Percentiles rank a stretch among this genome's conserved stretches.
Evolutionary conservation across 169 alveolate species (phyloP).

Genomic region (Plasmodium inui): DNA sequence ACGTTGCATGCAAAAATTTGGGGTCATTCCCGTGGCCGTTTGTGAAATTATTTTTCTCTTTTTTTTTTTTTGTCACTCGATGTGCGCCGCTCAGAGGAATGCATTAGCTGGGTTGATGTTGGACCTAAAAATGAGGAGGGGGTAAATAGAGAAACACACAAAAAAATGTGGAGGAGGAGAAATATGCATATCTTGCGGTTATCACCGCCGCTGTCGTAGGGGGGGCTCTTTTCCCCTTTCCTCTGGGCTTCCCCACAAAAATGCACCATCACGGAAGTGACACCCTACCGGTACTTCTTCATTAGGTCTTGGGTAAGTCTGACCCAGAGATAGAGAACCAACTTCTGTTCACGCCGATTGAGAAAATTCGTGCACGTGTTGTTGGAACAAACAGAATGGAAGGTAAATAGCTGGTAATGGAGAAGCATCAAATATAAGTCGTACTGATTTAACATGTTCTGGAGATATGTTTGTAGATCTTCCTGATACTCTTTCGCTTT

Average conservation of each 20-base stretch:
- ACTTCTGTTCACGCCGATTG: slow-evolving; percentile 19
- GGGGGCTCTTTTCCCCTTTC: background rate
- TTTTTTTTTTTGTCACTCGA: background rate
- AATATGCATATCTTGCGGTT: background rate
- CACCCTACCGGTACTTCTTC: slow-evolving; percentile 25
- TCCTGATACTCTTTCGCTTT: slow-evolving; percentile 19
- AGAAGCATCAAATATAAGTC: slow-evolving; percentile 63
- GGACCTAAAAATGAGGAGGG: background rate
- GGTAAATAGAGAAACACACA: background rate
- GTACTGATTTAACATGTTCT: slow-evolving; percentile 22
- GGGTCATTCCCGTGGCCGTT: background rate
- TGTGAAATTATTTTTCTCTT: background rate
- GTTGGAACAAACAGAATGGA: slow-evolving; percentile 7
- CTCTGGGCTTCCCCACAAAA: background rate
- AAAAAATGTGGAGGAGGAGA: background rate
- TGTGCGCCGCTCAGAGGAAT: background rate
- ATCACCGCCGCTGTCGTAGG: background rate
- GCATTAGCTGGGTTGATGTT: background rate
- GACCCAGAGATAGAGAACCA: slow-evolving; percentile 29
- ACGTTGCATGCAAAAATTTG: background rate
- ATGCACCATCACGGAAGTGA: background rate
- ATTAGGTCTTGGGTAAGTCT: background rate
- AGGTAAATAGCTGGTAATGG: slow-evolving; percentile 43
- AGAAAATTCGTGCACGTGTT: slow-evolving; percentile 5
- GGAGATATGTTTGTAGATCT: slow-evolving; percentile 11